Conservation (phyloP, 2,329 filamentous ascomycete species). For the Exserohilum turcica region DNA sequence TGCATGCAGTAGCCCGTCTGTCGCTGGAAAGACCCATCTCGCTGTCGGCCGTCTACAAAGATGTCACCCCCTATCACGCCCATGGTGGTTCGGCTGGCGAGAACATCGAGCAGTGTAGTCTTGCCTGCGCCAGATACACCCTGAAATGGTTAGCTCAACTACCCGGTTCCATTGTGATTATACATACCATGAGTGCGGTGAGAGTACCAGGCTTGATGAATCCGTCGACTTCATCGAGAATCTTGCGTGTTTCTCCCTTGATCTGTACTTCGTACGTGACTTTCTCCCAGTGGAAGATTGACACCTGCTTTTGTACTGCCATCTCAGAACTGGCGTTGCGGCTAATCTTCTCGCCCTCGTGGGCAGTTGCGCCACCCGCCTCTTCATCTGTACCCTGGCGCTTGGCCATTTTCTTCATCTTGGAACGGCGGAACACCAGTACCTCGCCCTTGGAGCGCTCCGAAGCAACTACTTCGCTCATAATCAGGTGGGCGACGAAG, state of each 20-base stretch:
- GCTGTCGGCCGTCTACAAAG: conserved; percentile 69
- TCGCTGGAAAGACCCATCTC: conserved; percentile 70
- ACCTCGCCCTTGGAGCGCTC: conserved; percentile 68
- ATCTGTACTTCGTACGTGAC: conserved; percentile 35
- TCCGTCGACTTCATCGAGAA: conserved; percentile 59
- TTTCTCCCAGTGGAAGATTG: conserved; percentile 45
- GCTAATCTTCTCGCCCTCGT: conserved; percentile 34
- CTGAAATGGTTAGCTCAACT: conserved; percentile 78
- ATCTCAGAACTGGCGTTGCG: conserved; percentile 35
- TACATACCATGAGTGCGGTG: conserved; percentile 47
- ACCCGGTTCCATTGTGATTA: conserved; percentile 87
- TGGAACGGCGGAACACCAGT: conserved; percentile 62
- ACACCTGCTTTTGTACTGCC: conserved; percentile 42
- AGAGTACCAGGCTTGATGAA: conserved; percentile 62
- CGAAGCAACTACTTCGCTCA: conserved; percentile 66
- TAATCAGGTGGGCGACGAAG: conserved; percentile 64
- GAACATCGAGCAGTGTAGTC: conserved; percentile 80
- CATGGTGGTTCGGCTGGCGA: conserved; percentile 76
- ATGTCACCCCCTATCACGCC: conserved; percentile 82
- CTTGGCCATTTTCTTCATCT: conserved; percentile 43
- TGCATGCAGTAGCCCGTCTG: conserved; percentile 67
- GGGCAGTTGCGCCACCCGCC: conserved; percentile 37
- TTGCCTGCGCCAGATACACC: conserved; percentile 74
- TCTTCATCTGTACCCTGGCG: conserved; percentile 43
- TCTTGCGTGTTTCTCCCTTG: conserved; percentile 51